Base-by-base conservation (phyloP, 495 filamentous ascomycete genomes). In the Apiosordaria backusii region DNA sequence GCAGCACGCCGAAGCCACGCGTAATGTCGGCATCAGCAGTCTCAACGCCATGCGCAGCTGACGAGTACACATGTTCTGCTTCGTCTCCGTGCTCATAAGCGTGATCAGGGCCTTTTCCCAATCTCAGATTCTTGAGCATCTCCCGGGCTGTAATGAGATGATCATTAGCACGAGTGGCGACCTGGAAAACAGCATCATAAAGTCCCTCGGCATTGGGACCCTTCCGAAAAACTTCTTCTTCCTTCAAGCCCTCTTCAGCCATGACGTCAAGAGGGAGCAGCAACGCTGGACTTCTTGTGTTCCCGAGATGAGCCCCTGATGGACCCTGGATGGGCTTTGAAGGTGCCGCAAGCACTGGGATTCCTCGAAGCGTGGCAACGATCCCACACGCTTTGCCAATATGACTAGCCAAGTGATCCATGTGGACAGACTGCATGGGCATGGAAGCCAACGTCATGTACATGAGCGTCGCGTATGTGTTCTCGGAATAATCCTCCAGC, bases 361-460 rank as follows among this genome's bases (percentile, higher is more conserved):
- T 77, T 0, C 95, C 93, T 10, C 93, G 85, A 18, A 98, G 77
- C 4, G 96, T 85, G 2, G 93, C 91, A 4, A 86, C 85, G 57
- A 99, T 97, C 1, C 95, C 95, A 7, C 85, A 89, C 0, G 95
- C 92, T 75, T 99, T 99, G 19, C 95, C 95, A 53, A 98, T 90
- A 77, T 99, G 95, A 22, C 88, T 92, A 10, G 94, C 93, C 15
- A 99, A 78, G 79, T 99, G 95, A 70, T 99, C 95, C 50, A 91
- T 86, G n/a, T 91, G 88, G 50, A 97, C 80, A 18, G 89, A 93
- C 7, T 86, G 82, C 72, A 96, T 79, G 2, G 91, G 89, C 62
- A 97, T 77, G 0, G 88, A 80, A 2, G 90, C 89, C 21, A 98
- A 80, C 1, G 92, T 93, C 63, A 96, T 82, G 73, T 99, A 99